Conservation (phyloP, 257 asterid species). For the Eustoma russellianum region DNA sequence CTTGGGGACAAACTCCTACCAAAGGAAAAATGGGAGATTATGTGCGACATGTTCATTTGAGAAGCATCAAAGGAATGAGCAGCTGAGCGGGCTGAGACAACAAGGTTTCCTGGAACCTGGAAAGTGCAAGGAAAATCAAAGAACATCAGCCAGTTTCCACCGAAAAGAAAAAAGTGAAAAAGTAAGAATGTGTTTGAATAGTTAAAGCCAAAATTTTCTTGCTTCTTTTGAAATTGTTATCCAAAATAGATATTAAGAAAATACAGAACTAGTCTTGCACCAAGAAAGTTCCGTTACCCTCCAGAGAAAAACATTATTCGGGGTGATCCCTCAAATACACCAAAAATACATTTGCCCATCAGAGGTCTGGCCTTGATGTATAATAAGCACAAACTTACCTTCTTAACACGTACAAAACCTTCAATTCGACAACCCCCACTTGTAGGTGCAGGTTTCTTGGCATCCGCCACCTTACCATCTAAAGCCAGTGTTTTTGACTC, state of each 20-base stretch:
- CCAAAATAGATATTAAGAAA: too few species aligned
- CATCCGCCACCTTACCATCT: constrained; percentile 32
- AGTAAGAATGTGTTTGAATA: too few species aligned
- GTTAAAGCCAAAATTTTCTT: too few species aligned
- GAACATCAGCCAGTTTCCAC: background rate
- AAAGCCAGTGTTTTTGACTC: constrained; percentile 42
- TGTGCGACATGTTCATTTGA: constrained; percentile 95
- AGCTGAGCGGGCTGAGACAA: too few species aligned
- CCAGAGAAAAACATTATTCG: too few species aligned
- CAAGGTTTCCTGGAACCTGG: constrained; percentile 99
- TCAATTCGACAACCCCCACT: constrained; percentile 95
- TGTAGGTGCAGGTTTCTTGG: constrained; percentile 80
- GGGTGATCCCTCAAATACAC: too few species aligned
- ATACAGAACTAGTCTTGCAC: too few species aligned
- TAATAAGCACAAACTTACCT: constrained; percentile 31
- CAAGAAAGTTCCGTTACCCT: too few species aligned
- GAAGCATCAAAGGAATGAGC: constrained; percentile 92
- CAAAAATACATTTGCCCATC: too few species aligned
- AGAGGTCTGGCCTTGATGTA: too few species aligned
- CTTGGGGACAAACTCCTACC: constrained; percentile 71
- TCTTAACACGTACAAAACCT: constrained; percentile 94
- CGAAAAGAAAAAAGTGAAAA: too few species aligned
- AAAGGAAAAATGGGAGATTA: constrained; percentile 68
- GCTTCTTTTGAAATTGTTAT: too few species aligned
- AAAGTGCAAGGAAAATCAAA: constrained; percentile 12